phyloP scores from a whole-genome alignment of 257 asterid genomes.

The Solanum sitiens region DNA sequence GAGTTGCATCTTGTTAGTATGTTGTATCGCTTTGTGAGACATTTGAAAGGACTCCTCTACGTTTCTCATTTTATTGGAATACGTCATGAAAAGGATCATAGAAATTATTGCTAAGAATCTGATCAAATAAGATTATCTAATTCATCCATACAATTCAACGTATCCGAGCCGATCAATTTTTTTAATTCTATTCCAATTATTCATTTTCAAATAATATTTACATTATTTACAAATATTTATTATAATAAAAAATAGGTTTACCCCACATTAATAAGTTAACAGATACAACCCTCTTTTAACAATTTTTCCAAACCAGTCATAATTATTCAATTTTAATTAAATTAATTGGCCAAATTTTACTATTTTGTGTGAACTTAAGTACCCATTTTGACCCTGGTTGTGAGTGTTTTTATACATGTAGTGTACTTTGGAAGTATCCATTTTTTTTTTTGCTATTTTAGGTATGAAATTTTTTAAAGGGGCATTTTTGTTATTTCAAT shows the following conservation, averaged over 20 bases:
- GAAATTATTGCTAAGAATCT: background rate
- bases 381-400: background rate
- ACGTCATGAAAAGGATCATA: background rate
- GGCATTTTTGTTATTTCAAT: too few species aligned
- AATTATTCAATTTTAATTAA: too few species aligned
- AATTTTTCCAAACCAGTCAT: background rate
- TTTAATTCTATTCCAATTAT: too few species aligned
- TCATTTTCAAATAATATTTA: background rate
- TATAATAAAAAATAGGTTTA: background rate
- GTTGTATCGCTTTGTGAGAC: background rate
- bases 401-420: background rate
- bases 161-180: too few species aligned
- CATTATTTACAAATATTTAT: background rate
- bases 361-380: background rate
- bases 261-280: background rate
- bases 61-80: too few species aligned
- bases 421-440: background rate
- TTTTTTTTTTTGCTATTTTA: background rate
- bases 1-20: background rate
- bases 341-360: too few species aligned
- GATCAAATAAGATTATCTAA: background rate
- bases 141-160: background rate
- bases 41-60: too few species aligned
- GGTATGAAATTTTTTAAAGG: background rate
- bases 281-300: background rate